Conservation (phyloP, 2,329 filamentous ascomycete genomes). For the Nothophaeocryptopus gaeumannii region DNA sequence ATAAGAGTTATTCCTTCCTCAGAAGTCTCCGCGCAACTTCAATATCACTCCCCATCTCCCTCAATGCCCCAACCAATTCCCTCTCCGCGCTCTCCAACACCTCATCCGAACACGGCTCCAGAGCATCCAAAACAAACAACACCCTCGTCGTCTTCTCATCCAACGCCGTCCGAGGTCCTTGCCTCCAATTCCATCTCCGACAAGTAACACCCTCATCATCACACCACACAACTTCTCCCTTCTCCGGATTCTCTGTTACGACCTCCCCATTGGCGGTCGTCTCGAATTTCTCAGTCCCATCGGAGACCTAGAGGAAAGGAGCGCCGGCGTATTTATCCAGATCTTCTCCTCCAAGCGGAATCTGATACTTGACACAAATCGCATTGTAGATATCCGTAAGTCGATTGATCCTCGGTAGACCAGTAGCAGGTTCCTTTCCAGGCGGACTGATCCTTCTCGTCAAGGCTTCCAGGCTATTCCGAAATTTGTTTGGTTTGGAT, state of each 20-base stretch:
- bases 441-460: conserved; percentile 30
- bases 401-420: conserved; percentile 39
- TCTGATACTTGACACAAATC: conserved; percentile 40
- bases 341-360: conserved; percentile 41
- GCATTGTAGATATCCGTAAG: conserved; percentile 43
- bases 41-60: conserved; percentile 17
- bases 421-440: conserved; percentile 20
- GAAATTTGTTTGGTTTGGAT: conserved; percentile 39
- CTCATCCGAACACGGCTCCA: conserved; percentile 27
- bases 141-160: conserved; percentile 36
- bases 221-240: conserved; percentile 42
- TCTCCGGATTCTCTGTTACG: conserved; percentile 20
- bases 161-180: conserved; percentile 38
- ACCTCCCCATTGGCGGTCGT: conserved; percentile 32
- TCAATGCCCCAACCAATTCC: conserved; percentile 27
- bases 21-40: conserved; percentile 11
- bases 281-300: conserved; percentile 37
- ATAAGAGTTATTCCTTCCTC: too few species aligned
- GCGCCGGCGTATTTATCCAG: conserved; percentile 38
- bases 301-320: conserved; percentile 34
- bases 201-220: conserved; percentile 40
- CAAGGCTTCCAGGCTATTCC: conserved; percentile 39
- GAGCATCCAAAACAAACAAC: conserved; percentile 38
- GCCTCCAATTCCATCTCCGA: conserved; percentile 42
- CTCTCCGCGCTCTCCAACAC: conserved; percentile 30